Conservation (phyloP, 1,139 yeast genomes). For the Protomyces inundatus region DNA sequence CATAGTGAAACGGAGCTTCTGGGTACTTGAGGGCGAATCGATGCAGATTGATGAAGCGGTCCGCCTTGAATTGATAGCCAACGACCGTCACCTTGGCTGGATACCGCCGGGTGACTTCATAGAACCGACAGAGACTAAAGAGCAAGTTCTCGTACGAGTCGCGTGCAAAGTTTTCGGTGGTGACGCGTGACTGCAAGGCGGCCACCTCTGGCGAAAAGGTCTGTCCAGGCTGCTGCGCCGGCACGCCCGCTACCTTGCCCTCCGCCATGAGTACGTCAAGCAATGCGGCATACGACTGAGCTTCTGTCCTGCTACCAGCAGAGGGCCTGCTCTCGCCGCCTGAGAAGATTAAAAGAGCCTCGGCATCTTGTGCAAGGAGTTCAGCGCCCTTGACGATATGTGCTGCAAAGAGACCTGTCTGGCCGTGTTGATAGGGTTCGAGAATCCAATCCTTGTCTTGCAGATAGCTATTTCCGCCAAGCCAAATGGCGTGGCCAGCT, state of each 20-base stretch:
- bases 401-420: slow-evolving; percentile 61
- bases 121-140: slow-evolving; percentile 53
- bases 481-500: slow-evolving; percentile 70
- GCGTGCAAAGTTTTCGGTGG: slow-evolving; percentile 64
- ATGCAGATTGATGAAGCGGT: slow-evolving; percentile 56
- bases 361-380: slow-evolving; percentile 37
- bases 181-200: slow-evolving; percentile 37
- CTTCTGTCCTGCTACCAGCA: slow-evolving; percentile 19
- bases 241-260: neutral
- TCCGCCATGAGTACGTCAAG: slow-evolving; percentile 21
- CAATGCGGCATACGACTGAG: slow-evolving; percentile 17
- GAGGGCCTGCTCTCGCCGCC: slow-evolving; percentile 42
- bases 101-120: slow-evolving; percentile 46
- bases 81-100: slow-evolving; percentile 55
- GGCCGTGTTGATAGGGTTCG: slow-evolving; percentile 63
- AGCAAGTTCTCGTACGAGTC: slow-evolving; percentile 77
- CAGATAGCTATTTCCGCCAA: slow-evolving; percentile 41
- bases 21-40: slow-evolving; percentile 49
- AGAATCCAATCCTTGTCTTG: slow-evolving; percentile 48
- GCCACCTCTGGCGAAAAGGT: neutral
- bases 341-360: slow-evolving; percentile 49
- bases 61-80: slow-evolving; percentile 69
- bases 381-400: slow-evolving; percentile 49
- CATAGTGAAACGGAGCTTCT: slow-evolving; percentile 42
- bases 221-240: neutral